A percentile compares a stretch with the other conserved stretches of the same genome.
Evolutionary conservation across 768 basidiomycete species (phyloP).

Genomic region (Leccinum pellstonianum): DNA sequence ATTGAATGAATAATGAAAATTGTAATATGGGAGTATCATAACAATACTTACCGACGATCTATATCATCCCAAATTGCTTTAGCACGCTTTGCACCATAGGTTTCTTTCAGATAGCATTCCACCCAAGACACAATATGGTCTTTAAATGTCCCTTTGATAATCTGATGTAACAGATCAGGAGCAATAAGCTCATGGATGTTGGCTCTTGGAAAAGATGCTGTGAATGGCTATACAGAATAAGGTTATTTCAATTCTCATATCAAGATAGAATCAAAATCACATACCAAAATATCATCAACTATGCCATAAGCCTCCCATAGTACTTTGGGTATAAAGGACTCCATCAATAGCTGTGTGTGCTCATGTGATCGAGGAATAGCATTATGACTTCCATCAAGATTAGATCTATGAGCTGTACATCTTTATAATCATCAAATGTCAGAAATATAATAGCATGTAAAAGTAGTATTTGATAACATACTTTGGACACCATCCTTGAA

Average conservation of each 20-base stretch:
- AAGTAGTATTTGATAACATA: not conserved
- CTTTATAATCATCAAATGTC: not conserved
- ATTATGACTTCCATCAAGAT: not conserved
- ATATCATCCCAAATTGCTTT: not conserved
- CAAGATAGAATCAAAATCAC: not conserved
- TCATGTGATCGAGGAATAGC: not conserved
- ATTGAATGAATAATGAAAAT: not conserved
- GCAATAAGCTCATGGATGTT: not conserved
- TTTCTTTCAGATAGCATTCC: not conserved
- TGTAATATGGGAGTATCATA: not conserved
- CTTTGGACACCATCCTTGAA: constrained; percentile 8
- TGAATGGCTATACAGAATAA: not conserved
- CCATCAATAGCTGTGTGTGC: not conserved
- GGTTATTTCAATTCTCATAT: not conserved
- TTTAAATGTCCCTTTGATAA: not conserved
- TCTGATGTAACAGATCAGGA: not conserved
- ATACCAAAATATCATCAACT: not conserved
- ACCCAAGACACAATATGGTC: not conserved
- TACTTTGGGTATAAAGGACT: not conserved
- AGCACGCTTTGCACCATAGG: not conserved
- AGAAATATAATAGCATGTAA: not conserved
- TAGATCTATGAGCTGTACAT: not conserved
- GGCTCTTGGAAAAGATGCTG: not conserved
- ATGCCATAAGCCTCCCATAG: not conserved
- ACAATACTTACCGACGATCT: not conserved